Base-by-base conservation (phyloP, 2,329 filamentous ascomycete genomes). In the Thermothelomyces thermophilus region DNA sequence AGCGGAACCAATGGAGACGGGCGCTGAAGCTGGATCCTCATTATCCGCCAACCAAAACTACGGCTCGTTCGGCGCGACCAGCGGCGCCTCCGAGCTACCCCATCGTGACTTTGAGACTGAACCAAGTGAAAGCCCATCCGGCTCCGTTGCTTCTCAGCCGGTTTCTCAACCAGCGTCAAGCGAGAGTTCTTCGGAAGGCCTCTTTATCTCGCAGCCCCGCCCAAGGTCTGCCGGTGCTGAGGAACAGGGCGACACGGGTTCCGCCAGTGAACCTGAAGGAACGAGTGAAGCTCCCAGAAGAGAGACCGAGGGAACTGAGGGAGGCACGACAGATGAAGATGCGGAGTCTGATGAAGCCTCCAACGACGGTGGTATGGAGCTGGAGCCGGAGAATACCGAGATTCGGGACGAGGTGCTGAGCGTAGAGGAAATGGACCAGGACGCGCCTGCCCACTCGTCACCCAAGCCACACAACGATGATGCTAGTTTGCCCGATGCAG, bases 111-210 rank as follows among this genome's bases (percentile, higher is more conserved):
- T 10, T 6, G 39, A 53, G 11, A 19, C 26, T 24, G 37, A 42
- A 10, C 28, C 26, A n/a, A 53, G 51, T 22, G 42, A 53, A 17
- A 26, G 10, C 8, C 47, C 47, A 1, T 47, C 42, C 2, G 51
- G 40, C 14, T 37, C 40, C 9, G 43, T 53, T n/a, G 34, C 43
- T 10, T 34, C 42, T 13, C 26, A 43, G 14, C 10, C 26, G 16
- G 42, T 30, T 20, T 19, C n/a, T 7, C 47, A 44, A 22, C 16
- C 40, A 26, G 40, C 47, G 5, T 40, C 40, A 14, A 50, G 51
- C 16, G 51, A 50, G 19, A 43, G 19, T n/a, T 53, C 51, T 6
- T 53, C 51, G 10, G 47, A 53, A 24, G 51, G 51, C 11, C 51
- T 53, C 14, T 53, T 53, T 10, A 17, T 47, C 17, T 40, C 43